phyloP scores from a whole-genome alignment of 148 eudicot genomes.

The Dianthus caryophyllus region DNA sequence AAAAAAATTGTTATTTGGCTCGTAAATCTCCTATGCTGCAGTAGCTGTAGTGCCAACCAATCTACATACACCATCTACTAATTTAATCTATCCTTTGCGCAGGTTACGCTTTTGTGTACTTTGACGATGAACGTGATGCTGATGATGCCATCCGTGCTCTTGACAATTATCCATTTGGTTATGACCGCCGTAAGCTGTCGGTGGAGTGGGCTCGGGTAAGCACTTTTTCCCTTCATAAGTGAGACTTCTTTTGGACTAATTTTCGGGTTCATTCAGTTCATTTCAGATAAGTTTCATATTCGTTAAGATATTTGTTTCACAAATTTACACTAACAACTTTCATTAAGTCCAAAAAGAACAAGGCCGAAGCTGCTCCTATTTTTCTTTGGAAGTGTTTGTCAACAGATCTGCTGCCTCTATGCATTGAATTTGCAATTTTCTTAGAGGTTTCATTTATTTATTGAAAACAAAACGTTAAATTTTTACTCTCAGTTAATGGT shows the following conservation, averaged over 20 bases:
- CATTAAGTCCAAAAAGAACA: too few relatives aligned
- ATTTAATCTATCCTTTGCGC: slow-evolving; percentile 26
- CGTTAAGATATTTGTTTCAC: too few relatives aligned
- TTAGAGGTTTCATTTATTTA: not conserved
- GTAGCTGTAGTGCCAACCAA: slow-evolving; percentile 18
- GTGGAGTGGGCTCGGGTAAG: slow-evolving; percentile 97
- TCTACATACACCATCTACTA: slow-evolving; percentile 11
- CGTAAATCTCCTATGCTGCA: slow-evolving; percentile 19
- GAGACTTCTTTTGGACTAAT: too few relatives aligned
- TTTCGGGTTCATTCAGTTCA: too few relatives aligned
- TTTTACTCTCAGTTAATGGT: not conserved
- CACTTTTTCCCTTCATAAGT: not conserved
- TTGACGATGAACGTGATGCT: slow-evolving; percentile 87
- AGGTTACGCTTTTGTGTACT: slow-evolving; percentile 96
- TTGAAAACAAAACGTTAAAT: too few relatives aligned
- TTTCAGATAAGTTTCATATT: too few relatives aligned
- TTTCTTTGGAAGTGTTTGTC: not conserved
- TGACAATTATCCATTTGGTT: slow-evolving; percentile 78
- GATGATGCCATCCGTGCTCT: slow-evolving; percentile 78
- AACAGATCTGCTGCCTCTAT: not conserved
- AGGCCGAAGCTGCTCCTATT: too few relatives aligned
- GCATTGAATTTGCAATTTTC: not conserved
- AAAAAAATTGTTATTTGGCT: slow-evolving; percentile 38
- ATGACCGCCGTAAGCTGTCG: slow-evolving; percentile 69
- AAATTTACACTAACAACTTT: too few relatives aligned